Evolutionary conservation across 441 rosid genomes (phyloP), one percentile per base, ranked within the genome.

Genomic region (Corymbia citriodora): DNA sequence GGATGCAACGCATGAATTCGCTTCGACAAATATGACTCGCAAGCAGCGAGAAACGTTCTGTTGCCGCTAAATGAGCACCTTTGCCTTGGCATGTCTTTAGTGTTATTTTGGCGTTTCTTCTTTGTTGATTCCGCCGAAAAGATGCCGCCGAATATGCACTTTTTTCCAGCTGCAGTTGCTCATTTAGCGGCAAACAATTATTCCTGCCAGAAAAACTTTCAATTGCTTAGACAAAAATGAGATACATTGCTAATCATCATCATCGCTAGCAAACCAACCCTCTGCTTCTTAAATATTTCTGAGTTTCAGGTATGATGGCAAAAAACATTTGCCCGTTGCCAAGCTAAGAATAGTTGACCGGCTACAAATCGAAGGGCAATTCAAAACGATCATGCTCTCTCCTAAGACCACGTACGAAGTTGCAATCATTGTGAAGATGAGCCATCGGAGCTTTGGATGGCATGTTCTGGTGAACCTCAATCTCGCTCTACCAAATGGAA

Each of bases 61-160:
- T 61, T 61, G 68, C 31, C 68, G 5, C 68, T 12, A 27, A 61
- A 61, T 27, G 31, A 61, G 68, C 31, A 0, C 61, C 31, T 61
- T 61, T 5, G 3, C 13, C 15, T 29, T 27, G 70, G 31, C 70
- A 4, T 10, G 31, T 29, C 70, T 27, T 6, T 61, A 61, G 2
- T 1, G 70, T 61, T 61, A 61, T 29, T 1, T 29, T 61, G 70
- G 31, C 2, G 33, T 6, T 27, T 27, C 70, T 12, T 61, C 12
- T 61, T 13, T 0, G 0, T 4, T 12, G 70, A 61, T 55, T 55
- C 27, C 4, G 0, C 61, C 9, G 27, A 21, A 55, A 2, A 55
- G 27, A 21, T 61, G 70, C 33, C 1, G 2, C 68, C 29, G 9
- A 61, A 61, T 61, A 27, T 61, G 31, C 68, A 6, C 31, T 4